Evolutionary conservation across 2,329 filamentous ascomycete genomes (phyloP), one percentile per base, ranked within the genome.

Genomic region (Atkinsonella texensis): DNA sequence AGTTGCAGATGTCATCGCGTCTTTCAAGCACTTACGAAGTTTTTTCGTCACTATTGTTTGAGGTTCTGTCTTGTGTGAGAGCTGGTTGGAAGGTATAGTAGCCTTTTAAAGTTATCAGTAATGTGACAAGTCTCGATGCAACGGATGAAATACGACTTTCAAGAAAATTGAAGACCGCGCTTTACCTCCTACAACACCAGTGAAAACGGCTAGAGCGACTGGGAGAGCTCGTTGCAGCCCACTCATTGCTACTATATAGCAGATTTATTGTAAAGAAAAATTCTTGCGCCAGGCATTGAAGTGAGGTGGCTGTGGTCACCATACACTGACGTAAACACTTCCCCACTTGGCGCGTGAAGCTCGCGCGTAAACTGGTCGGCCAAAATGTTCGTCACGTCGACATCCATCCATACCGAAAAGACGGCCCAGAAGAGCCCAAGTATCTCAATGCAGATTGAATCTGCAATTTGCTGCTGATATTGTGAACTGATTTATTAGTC

Each of bases 1-100:
- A 41, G 4, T 4, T 9, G 18, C 41, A 11, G 3, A 39, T 2
- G 15, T 35, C 11, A 6, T n/a, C 15, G 12, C 11, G 15, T 43
- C 5, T 28, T 15, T 23, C 20, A 35, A 18, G 20, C n/a, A 43
- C 44, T 47, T 48, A 50, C 52, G 40, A 31, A 13, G 35, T 12
- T 39, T 40, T 23, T 40, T 28, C 23, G 32, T 17, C 9, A 13
- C 51, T 41, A 13, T 54, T 55, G 10, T 54, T 50, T 4, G 54
- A 32, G 15, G 52, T 56, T 42, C 62, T 54, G 4, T 49, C 48
- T 8, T 59, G 59, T 2, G 60, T 62, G 49, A 70, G 57, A 28
- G 65, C 57, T 20, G 67, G 67, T 39, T 66, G 60, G 46, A 69
- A 70, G 2, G 67, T 69, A 53, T 70, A 70, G 31, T 62, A 61